Evolutionary conservation across 305 asterid genomes (phyloP), one percentile per base, ranked within the genome.

Genomic region (Fraxinus sp.): DNA sequence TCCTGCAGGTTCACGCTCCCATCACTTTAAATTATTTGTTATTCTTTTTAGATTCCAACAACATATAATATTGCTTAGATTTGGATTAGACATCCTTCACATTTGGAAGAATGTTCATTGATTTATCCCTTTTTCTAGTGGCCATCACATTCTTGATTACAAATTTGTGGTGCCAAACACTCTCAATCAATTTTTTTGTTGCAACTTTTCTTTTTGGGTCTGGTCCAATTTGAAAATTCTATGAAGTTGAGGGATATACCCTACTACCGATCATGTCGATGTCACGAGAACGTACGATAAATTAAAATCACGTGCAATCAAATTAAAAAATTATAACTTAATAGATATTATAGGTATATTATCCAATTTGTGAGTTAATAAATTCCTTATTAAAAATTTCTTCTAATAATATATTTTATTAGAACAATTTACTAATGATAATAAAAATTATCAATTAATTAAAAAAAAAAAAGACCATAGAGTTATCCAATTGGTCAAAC

Each of bases 151-250:
- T 24, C 35, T 20, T 59, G 70, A 8, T 64, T 22, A 1, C 59
- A 11, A 26, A 5, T 57, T 16, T 49, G 62, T 28, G 22, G 46
- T 37, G 73, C 84, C 87, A 78, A 78, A 3, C 80, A 78, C 7
- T 59, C 46, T n/a, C 24, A 64, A 82, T 46, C 81, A 81, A 74
- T 35, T 41, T 41, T 9, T 26, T 13, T 5, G 5, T 37, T 77
- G 24, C 20, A 13, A 33, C 37, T 33, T 72, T 77, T 24, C 18
- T 55, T 16, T 1, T 52, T 35, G 20, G 30, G 20, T 7, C 9
- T 73, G 28, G 77, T 59, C 30, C 70, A 59, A 1, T 59, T 59
- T 59, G 30, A 6, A 24, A 18, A 59, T 7, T 20, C 13, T 6
- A 5, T 0, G 3, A 59, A 59, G 30, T 20, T 59, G 70, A 59